Evolutionary conservation across 2,329 filamentous ascomycete species (phyloP).

Genomic region (Xylaria polymorpha): DNA sequence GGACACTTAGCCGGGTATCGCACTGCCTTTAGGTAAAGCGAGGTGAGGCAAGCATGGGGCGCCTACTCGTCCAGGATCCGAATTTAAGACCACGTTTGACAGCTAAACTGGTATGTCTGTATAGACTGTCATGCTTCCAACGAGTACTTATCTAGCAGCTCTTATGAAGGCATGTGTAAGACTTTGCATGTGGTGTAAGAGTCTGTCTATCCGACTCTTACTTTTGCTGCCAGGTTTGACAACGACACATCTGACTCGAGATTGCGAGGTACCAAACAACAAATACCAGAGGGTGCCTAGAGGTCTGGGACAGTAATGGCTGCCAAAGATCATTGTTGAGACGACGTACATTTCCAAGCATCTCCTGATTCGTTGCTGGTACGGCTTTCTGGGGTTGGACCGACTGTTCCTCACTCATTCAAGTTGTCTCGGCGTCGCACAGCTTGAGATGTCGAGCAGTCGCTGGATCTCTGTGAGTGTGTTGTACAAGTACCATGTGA

Average conservation of each 20-base stretch:
- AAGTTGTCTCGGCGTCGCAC: constrained; percentile 28
- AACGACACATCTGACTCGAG: constrained; percentile 11
- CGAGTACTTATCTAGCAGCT: not conserved
- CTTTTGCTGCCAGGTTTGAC: constrained; percentile 20
- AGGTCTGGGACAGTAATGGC: not conserved
- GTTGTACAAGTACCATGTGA: constrained; percentile 29
- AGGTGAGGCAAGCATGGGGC: not conserved
- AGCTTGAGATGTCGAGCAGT: constrained; percentile 22
- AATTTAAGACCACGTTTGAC: constrained; percentile 23
- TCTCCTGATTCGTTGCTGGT: constrained; percentile 1
- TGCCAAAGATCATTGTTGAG: constrained; percentile 8
- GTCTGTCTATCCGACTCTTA: constrained; percentile 1
- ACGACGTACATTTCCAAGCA: not conserved
- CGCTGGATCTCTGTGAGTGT: constrained; percentile 18
- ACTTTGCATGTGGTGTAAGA: not conserved
- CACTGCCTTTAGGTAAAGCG: not conserved
- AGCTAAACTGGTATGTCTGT: constrained; percentile 2
- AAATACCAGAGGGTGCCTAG: not conserved
- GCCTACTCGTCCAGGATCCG: not conserved
- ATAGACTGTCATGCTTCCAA: not conserved
- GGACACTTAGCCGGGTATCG: not conserved
- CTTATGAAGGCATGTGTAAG: not conserved
- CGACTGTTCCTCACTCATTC: constrained; percentile 16
- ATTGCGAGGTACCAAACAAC: not conserved
- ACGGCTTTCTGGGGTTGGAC: not conserved